Conservation (phyloP, 345 rosid species). For the Gossypium anomalum region DNA sequence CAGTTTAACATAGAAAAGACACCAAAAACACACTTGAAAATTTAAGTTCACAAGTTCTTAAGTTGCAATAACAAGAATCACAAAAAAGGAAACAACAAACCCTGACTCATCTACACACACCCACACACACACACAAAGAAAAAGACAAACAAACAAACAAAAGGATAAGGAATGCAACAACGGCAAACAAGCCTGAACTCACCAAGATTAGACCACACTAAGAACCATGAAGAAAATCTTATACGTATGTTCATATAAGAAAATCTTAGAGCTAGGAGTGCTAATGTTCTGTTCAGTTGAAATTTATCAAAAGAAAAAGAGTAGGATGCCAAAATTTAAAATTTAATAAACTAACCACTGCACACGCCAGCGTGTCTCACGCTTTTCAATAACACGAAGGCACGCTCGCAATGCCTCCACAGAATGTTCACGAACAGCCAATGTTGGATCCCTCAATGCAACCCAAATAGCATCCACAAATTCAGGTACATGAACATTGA, state of each 20-base stretch:
- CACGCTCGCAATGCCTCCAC: conserved; percentile 99
- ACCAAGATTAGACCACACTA: neutral
- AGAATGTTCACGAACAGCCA: conserved; percentile 83
- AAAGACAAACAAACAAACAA: neutral
- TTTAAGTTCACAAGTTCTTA: neutral
- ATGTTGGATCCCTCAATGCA: conserved; percentile 90
- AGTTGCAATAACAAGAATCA: neutral
- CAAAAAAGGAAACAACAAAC: neutral
- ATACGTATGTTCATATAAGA: neutral
- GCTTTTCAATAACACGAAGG: conserved; percentile 97
- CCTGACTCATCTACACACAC: neutral
- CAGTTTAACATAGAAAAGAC: neutral
- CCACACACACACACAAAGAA: too few relatives aligned
- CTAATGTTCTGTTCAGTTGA: neutral
- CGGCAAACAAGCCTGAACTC: neutral
- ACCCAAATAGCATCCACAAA: conserved; percentile 99
- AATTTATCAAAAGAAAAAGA: neutral
- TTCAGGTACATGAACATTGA: conserved; percentile 92
- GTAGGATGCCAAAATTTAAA: conserved; percentile 3
- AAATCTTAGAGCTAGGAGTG: neutral
- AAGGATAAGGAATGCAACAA: neutral
- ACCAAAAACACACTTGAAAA: conserved; percentile 6
- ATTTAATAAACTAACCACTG: conserved; percentile 81
- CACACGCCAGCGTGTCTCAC: conserved; percentile 99
- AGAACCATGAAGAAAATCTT: neutral